These are phyloP conservation scores for Isabelozyma rhagii DNA, from an alignment of 805 yeast species.

Conservation along the genomic window DNA sequence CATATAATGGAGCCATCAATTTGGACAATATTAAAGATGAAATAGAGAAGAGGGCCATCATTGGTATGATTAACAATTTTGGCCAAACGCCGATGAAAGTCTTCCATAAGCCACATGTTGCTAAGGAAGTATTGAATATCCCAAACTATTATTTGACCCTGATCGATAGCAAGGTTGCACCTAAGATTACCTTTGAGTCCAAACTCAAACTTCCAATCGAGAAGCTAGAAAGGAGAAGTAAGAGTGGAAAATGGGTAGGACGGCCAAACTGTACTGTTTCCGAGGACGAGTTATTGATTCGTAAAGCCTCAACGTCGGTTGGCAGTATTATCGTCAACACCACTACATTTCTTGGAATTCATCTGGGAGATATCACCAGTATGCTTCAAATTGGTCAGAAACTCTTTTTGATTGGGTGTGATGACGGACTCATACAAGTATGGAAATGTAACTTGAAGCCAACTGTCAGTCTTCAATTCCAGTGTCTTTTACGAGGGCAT, in stretches of 20 bases:
- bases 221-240: slow-evolving; percentile 43
- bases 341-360: slow-evolving; percentile 41
- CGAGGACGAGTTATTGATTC: slow-evolving; percentile 34
- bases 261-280: slow-evolving; percentile 37
- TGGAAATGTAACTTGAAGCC: slow-evolving; percentile 46
- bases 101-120: slow-evolving; percentile 66
- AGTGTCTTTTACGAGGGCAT: slow-evolving; percentile 58
- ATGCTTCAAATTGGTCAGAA: slow-evolving; percentile 40
- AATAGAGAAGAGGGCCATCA: slow-evolving; percentile 68
- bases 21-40: slow-evolving; percentile 72
- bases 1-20: slow-evolving; percentile 82
- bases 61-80: slow-evolving; percentile 85
- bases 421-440: slow-evolving; percentile 58
- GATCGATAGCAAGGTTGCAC: slow-evolving; percentile 25
- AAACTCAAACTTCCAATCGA: slow-evolving; percentile 38
- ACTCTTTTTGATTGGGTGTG: slow-evolving; percentile 47
- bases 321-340: slow-evolving; percentile 42
- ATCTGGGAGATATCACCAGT: slow-evolving; percentile 35
- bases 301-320: slow-evolving; percentile 25
- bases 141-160: slow-evolving; percentile 35
- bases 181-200: slow-evolving; percentile 43
- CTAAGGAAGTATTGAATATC: slow-evolving; percentile 34
- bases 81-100: slow-evolving; percentile 86
- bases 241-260: slow-evolving; percentile 50
- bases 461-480: slow-evolving; percentile 32